phyloP scores from a whole-genome alignment of 2,329 filamentous ascomycete genomes.

The Diaporthe sp. region DNA sequence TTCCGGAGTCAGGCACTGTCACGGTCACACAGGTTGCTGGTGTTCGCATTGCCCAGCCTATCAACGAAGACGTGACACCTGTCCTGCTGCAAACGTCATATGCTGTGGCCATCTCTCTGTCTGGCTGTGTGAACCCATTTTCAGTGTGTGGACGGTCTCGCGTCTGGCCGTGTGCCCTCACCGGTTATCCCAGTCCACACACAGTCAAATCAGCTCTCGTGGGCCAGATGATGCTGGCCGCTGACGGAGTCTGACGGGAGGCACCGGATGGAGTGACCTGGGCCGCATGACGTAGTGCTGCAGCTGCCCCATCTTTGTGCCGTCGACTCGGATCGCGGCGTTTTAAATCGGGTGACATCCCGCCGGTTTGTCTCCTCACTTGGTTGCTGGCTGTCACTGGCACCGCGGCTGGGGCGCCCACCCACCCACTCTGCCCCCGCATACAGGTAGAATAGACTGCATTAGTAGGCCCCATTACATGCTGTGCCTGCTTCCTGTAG shows the following conservation, averaged over 20 bases:
- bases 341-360: slow-evolving; percentile 29
- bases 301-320: slow-evolving; percentile 35
- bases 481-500: background rate
- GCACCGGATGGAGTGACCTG: slow-evolving; percentile 30
- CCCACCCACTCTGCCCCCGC: slow-evolving; percentile 13
- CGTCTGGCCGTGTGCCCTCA: slow-evolving; percentile 17
- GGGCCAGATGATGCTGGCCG: slow-evolving; percentile 31
- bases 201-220: slow-evolving; percentile 12
- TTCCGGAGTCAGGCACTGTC: slow-evolving; percentile 18
- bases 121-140: background rate
- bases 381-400: background rate
- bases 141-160: background rate
- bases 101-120: slow-evolving; percentile 2
- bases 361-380: slow-evolving; percentile 23
- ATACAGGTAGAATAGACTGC: background rate
- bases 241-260: slow-evolving; percentile 32
- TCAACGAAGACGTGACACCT: slow-evolving; percentile 39
- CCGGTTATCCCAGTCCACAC: slow-evolving; percentile 1
- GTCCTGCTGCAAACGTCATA: slow-evolving; percentile 42
- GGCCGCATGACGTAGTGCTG: slow-evolving; percentile 40
- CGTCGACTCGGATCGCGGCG: slow-evolving; percentile 28
- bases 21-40: slow-evolving; percentile 15
- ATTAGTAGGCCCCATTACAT: background rate
- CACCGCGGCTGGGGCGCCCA: slow-evolving; percentile 20
- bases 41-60: background rate